A percentile compares a stretch with the other conserved stretches of the same genome.
These are phyloP conservation scores for Botrytis medusae DNA, from an alignment of 2,329 filamentous ascomycete genomes.

Conservation along the genomic window DNA sequence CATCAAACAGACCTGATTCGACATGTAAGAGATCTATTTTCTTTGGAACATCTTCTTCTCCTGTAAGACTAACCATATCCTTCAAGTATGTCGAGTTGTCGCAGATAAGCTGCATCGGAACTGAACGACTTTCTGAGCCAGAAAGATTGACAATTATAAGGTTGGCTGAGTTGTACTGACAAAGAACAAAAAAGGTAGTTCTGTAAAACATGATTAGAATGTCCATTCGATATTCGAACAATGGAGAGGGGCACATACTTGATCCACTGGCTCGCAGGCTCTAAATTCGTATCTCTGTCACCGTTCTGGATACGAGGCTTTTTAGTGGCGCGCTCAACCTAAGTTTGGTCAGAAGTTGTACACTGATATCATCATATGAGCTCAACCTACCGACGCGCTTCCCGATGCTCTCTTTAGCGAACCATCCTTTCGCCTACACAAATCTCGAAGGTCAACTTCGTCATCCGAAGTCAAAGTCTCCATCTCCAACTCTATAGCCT, in stretches of 20 bases:
- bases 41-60: not conserved
- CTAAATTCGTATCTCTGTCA: not conserved
- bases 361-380: not conserved
- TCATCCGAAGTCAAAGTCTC: not conserved
- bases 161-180: not conserved
- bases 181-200: not conserved
- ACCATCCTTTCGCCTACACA: not conserved
- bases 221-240: not conserved
- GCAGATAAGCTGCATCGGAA: slow-evolving; percentile 12
- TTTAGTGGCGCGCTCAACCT: not conserved
- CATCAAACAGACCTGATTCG: slow-evolving; percentile 15
- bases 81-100: slow-evolving; percentile 16
- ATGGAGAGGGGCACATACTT: not conserved
- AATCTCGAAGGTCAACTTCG: not conserved
- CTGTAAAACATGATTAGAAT: not conserved
- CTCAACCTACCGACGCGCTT: not conserved
- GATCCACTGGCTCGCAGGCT: slow-evolving; percentile 12
- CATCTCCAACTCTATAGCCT: not conserved
- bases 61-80: not conserved
- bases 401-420: not conserved
- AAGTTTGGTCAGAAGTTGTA: not conserved
- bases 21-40: slow-evolving; percentile 6
- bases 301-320: not conserved
- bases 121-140: not conserved
- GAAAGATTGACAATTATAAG: not conserved